Evolutionary conservation across 495 filamentous ascomycete species (phyloP), one percentile per base, ranked within the genome.

Genomic region (Lichenothelia convexa): DNA sequence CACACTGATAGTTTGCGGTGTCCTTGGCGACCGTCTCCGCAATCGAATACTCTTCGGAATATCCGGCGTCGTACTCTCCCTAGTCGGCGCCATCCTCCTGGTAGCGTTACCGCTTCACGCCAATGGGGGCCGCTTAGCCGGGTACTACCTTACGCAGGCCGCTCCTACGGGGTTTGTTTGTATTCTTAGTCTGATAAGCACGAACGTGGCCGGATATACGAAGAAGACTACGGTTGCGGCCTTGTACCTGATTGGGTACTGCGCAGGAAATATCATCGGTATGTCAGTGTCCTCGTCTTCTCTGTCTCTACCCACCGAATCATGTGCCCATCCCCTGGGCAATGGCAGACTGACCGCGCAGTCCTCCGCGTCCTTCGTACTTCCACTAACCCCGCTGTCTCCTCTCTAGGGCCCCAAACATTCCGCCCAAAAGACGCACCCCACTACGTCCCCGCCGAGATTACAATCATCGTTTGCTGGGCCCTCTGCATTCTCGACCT

Each of bases 151-250:
- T 26, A 75, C 71, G 0, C 63, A 71, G 50, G 61, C 70, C 5
- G 60, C 54, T 34, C 61, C 75, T 2, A 74, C 69, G 12, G 65
- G 64, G 4, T 66, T 77, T 49, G 71, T 73, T 0, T 60, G 68
- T 30, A 53, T 56, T 0, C 57, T 76, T 36, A 66, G 70, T 1
- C 58, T 78, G 36, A 70, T 78, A 30, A 65, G 64, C 0, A 70
- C 65, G 16, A 80, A 82, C 42, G 67, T 80, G 5, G 71, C 75
- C 0, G 75, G 76, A 13, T 80, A 77, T 49, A 80, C 77, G 7
- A 80, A 80, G 58, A 80, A 80, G 53, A 80, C 75, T 0, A 80
- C 75, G 0, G 69, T 78, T 1, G 74, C 74, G 0, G 75, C 73
- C 0, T 50, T 83, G 35, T 79, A 76, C 40, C 51, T 83, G n/a